Percentiles rank a stretch among this genome's conserved stretches.
These are phyloP conservation scores for Moelleriella libera DNA, from an alignment of 2,329 filamentous ascomycete genomes.

Conservation along the genomic window DNA sequence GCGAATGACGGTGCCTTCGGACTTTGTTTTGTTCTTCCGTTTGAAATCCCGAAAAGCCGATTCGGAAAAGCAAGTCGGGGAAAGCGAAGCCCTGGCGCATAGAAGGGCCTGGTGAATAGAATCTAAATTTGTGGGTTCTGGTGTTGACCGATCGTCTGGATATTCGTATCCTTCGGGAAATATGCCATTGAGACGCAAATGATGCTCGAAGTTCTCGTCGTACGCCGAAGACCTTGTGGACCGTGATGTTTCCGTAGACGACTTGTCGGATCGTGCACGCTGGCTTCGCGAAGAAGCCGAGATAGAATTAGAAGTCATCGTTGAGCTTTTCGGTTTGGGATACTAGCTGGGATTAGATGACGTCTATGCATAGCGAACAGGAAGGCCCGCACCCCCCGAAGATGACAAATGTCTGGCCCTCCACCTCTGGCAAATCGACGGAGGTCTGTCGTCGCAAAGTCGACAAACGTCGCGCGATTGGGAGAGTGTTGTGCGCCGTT, in stretches of 20 bases:
- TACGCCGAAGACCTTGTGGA: conserved; percentile 2
- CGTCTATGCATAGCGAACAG: neutral
- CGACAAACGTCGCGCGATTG: neutral
- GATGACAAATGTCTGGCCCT: neutral
- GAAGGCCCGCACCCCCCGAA: neutral
- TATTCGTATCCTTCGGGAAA: neutral
- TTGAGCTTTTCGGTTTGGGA: neutral
- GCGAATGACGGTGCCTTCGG: conserved; percentile 18
- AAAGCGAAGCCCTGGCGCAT: neutral
- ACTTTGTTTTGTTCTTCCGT: conserved; percentile 13
- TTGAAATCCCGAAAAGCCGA: conserved; percentile 14
- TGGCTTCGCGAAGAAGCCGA: neutral
- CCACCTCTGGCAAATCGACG: conserved; percentile 1
- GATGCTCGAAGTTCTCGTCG: conserved; percentile 1
- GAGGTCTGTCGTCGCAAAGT: neutral
- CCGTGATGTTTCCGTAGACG: neutral
- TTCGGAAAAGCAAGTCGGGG: conserved; percentile 12
- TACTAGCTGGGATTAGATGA: neutral
- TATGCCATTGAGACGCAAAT: conserved; percentile 1
- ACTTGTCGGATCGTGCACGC: neutral
- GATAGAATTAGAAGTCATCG: neutral
- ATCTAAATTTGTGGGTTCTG: neutral
- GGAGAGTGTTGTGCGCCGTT: neutral
- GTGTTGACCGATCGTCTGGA: neutral
- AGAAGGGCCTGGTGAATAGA: neutral